Evolutionary conservation across 768 basidiomycete species (phyloP).

Genomic region (Sporobolomyces pararoseus): DNA sequence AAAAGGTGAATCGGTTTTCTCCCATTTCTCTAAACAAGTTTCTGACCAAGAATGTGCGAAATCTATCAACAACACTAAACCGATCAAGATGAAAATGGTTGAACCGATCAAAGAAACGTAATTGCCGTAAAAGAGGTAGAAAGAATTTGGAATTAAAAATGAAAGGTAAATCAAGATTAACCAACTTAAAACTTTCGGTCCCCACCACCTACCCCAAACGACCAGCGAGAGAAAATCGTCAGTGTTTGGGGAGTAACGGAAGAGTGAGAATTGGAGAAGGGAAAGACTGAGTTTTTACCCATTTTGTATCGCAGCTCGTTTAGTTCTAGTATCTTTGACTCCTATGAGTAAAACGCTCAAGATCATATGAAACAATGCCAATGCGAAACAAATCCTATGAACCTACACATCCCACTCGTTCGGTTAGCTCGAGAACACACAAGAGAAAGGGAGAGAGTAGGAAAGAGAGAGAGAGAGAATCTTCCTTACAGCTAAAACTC

Average conservation of each 20-base stretch:
- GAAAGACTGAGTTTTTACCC: constrained; percentile 58
- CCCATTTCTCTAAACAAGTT: constrained; percentile 93
- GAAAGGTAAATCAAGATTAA: constrained; percentile 70
- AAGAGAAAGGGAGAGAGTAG: neutral
- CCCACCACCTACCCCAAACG: constrained; percentile 77
- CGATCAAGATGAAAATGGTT: constrained; percentile 90
- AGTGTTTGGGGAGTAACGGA: too few relatives aligned
- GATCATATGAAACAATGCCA: constrained; percentile 80
- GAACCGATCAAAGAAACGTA: constrained; percentile 79
- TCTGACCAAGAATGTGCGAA: constrained; percentile 99
- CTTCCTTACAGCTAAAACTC: constrained; percentile 86
- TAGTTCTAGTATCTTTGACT: constrained; percentile 82
- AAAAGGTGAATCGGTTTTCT: constrained; percentile 69
- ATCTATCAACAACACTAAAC: constrained; percentile 93
- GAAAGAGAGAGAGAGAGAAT: constrained; percentile 23
- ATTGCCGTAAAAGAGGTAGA: constrained; percentile 98
- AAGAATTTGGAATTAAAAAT: constrained; percentile 93
- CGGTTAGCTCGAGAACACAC: too few relatives aligned
- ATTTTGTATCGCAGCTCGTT: constrained; percentile 92
- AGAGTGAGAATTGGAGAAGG: too few relatives aligned
- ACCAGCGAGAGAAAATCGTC: too few relatives aligned
- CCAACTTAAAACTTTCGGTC: constrained; percentile 90
- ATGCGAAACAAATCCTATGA: constrained; percentile 93
- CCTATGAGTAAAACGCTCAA: constrained; percentile 75
- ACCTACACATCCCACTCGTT: constrained; percentile 50